These are phyloP conservation scores for Talaromyces adpressus DNA, from an alignment of 495 filamentous ascomycete species.

Conservation along the genomic window DNA sequence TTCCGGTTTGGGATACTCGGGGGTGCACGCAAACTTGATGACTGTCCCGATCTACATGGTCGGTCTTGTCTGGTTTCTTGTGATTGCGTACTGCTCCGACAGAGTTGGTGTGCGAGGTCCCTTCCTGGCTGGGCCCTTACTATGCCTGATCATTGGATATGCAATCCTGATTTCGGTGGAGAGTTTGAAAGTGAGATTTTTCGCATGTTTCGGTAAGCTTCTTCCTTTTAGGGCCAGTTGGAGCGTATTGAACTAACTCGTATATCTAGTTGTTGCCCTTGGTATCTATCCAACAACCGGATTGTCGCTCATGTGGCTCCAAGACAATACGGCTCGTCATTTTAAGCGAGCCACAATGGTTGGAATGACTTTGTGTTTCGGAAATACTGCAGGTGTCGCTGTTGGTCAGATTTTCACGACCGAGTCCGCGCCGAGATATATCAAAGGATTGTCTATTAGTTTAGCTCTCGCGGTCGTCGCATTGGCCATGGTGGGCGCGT, in stretches of 20 bases:
- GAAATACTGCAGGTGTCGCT: conserved; percentile 14
- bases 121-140: conserved; percentile 12
- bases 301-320: conserved; percentile 14
- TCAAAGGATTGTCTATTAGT: conserved; percentile 10
- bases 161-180: conserved; percentile 13
- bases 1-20: conserved; percentile 11
- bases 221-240: too few relatives aligned
- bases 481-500: conserved; percentile 9
- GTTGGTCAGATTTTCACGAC: conserved; percentile 15
- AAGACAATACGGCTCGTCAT: conserved; percentile 14
- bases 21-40: conserved; percentile 11
- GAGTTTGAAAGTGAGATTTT: conserved; percentile 10
- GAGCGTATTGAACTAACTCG: conserved; percentile 4
- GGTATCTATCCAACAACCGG: conserved; percentile 15
- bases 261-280: conserved; percentile 10
- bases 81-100: conserved; percentile 11
- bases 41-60: conserved; percentile 12
- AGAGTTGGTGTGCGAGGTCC: conserved; percentile 8
- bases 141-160: conserved; percentile 14
- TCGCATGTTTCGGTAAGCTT: conserved; percentile 13
- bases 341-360: conserved; percentile 16
- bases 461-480: conserved; percentile 10
- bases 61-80: conserved; percentile 9
- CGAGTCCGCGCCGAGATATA: conserved; percentile 9
- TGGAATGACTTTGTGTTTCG: conserved; percentile 12